A percentile compares a stretch with the other conserved stretches of the same genome.
phyloP scores from a whole-genome alignment of 208 protist species.

The Tritrichomonas foetus region DNA sequence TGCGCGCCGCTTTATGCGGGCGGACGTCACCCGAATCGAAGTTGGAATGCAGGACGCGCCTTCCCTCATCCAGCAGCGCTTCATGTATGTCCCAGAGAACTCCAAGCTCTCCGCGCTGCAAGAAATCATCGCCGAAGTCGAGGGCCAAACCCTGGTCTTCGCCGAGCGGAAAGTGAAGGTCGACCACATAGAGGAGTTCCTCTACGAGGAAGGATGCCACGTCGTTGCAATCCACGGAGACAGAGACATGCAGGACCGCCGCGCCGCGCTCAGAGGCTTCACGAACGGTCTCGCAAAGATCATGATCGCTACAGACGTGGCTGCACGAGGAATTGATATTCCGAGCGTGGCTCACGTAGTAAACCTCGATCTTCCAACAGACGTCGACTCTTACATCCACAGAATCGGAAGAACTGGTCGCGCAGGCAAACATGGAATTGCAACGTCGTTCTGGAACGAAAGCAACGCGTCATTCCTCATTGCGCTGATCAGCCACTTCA shows the following conservation, averaged over 20 bases:
- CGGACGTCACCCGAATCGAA: slow-evolving; percentile 56
- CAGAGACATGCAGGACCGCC: slow-evolving; percentile 68
- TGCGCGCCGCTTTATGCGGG: slow-evolving; percentile 63
- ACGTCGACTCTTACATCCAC: slow-evolving; percentile 99
- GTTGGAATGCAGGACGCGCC: slow-evolving; percentile 53
- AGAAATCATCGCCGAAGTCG: slow-evolving; percentile 54
- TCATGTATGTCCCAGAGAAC: slow-evolving; percentile 47
- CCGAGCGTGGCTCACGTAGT: slow-evolving; percentile 89
- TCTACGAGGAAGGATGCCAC: slow-evolving; percentile 69
- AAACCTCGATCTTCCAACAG: slow-evolving; percentile 91
- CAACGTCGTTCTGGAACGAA: slow-evolving; percentile 22
- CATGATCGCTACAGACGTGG: slow-evolving; percentile 94
- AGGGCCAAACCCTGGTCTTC: slow-evolving; percentile 69
- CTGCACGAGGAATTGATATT: slow-evolving; percentile 91
- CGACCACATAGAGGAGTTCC: slow-evolving; percentile 80
- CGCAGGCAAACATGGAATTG: slow-evolving; percentile 62
- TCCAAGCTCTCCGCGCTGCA: slow-evolving; percentile 63
- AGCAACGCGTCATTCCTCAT: not conserved
- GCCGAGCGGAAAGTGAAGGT: slow-evolving; percentile 96
- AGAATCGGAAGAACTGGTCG: slow-evolving; percentile 98
- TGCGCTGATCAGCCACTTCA: not conserved
- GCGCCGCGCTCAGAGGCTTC: slow-evolving; percentile 69
- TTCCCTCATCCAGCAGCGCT: not conserved
- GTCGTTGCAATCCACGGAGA: slow-evolving; percentile 85
- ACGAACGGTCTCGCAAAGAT: slow-evolving; percentile 70